Conservation (phyloP, 2,329 filamentous ascomycete genomes). For the Aspergillus aculeatus region DNA sequence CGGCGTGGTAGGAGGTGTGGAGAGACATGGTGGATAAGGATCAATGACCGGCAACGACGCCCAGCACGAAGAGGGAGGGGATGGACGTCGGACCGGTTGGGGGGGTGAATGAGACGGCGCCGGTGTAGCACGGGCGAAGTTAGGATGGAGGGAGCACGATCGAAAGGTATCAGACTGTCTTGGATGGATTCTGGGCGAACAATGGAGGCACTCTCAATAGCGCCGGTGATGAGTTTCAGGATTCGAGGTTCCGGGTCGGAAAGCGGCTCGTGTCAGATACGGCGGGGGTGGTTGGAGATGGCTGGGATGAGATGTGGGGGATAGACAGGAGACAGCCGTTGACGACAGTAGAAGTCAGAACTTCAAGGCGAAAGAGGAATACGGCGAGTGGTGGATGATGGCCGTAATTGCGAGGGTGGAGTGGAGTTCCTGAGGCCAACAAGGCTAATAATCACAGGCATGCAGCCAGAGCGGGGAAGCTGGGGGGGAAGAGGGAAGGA, state of each 20-base stretch:
- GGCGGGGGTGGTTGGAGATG: not conserved
- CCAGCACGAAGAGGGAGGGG: conserved; percentile 10
- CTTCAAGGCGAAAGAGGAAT: not conserved
- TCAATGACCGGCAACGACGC: conserved; percentile 15
- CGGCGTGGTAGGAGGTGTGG: conserved; percentile 56
- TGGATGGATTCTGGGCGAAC: not conserved
- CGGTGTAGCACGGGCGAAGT: not conserved
- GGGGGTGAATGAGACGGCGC: conserved; percentile 6
- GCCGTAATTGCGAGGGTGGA: not conserved
- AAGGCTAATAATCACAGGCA: conserved; percentile 5
- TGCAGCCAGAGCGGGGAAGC: conserved; percentile 16
- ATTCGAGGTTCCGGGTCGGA: not conserved
- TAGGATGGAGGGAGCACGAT: not conserved
- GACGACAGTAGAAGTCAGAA: not conserved
- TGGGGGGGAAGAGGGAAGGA: conserved; percentile 4
- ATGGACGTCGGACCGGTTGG: conserved; percentile 16
- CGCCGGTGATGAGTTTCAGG: not conserved
- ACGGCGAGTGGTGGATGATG: not conserved
- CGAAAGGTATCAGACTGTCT: not conserved
- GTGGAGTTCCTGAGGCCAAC: conserved; percentile 11
- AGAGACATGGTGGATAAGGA: conserved; percentile 39
- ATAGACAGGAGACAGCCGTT: not conserved
- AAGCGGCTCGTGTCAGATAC: not conserved
- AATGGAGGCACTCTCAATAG: not conserved
- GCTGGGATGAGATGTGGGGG: not conserved